Base-by-base conservation (phyloP, 2,329 filamentous ascomycete species). In the Rasamsonia emersonii region DNA sequence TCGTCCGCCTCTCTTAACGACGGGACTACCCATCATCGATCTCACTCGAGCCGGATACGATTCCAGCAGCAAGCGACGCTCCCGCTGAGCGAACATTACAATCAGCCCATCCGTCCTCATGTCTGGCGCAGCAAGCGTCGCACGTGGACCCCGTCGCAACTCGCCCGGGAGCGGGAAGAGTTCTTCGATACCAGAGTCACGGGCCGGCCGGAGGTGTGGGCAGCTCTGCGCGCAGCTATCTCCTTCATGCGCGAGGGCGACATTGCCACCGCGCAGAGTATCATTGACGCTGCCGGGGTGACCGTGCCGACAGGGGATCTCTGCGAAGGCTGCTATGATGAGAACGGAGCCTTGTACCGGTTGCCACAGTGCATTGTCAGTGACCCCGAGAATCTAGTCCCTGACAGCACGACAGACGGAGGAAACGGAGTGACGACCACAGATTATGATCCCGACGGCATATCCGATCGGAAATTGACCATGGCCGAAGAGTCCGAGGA, bases 161-260 rank as follows among this genome's bases (percentile, higher is more conserved):
- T 94, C 2, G 73, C 77, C 37, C 69, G 68, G 18, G 84, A 94
- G 60, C 74, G 89, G 29, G 64, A 62, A 29, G 86, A 86, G 40
- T 95, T 93, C 67, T 96, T 93, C 58, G 86, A 95, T 39, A 95
- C 88, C 2, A 69, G 86, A 28, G 84, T 93, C 10, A 82, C 81
- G 0, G 86, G 86, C 2, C 71, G 76, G 3, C 50, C 70, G 4
- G 84, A 94, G 56, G 72, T 91, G 16, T 96, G 89, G 89, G 75
- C 75, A 45, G 79, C 83, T 0, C 58, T 95, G 9, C 71, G 71
- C 27, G 65, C 76, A 1, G 81, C 79, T 0, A 67, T 86, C 11
- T 73, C 82, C 39, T 63, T 83, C 5, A 55, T 94, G 39, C 80
- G 80, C 62, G 68, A 69, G 8, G 65, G 70, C 1, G 68, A 73